Conservation (phyloP, 805 yeast species). For the Kazachstania kunashirensis region DNA sequence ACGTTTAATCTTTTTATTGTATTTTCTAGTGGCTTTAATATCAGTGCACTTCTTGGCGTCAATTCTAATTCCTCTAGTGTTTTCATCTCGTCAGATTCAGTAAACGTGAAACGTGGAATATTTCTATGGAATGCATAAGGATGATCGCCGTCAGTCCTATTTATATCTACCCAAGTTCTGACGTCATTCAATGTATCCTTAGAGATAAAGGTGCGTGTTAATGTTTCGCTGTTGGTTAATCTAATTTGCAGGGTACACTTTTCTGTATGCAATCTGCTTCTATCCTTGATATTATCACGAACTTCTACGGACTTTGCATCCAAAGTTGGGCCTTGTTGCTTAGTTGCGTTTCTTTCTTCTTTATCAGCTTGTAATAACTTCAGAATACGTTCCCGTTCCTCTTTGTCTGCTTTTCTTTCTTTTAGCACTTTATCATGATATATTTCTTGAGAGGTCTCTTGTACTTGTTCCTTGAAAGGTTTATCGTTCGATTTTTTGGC, state of each 20-base stretch:
- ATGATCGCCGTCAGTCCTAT: constrained; percentile 39
- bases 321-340: not conserved
- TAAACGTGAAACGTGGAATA: constrained; percentile 54
- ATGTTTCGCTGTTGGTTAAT: constrained; percentile 54
- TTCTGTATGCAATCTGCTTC: constrained; percentile 15
- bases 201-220: constrained; percentile 42
- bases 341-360: constrained; percentile 12
- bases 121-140: constrained; percentile 41
- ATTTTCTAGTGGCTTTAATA: constrained; percentile 50
- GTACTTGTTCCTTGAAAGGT: constrained; percentile 16
- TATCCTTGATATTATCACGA: constrained; percentile 24
- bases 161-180: constrained; percentile 48
- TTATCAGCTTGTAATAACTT: constrained; percentile 31
- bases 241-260: constrained; percentile 46
- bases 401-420: constrained; percentile 29
- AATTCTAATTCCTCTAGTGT: constrained; percentile 47
- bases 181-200: constrained; percentile 44
- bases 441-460: constrained; percentile 18
- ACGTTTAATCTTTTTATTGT: constrained; percentile 19
- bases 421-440: constrained; percentile 26
- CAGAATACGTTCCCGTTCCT: constrained; percentile 49
- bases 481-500: not conserved
- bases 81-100: constrained; percentile 50
- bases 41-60: constrained; percentile 63
- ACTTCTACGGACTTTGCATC: constrained; percentile 6